phyloP scores from a whole-genome alignment of 768 basidiomycete species.

The Boletus rex-veris region DNA sequence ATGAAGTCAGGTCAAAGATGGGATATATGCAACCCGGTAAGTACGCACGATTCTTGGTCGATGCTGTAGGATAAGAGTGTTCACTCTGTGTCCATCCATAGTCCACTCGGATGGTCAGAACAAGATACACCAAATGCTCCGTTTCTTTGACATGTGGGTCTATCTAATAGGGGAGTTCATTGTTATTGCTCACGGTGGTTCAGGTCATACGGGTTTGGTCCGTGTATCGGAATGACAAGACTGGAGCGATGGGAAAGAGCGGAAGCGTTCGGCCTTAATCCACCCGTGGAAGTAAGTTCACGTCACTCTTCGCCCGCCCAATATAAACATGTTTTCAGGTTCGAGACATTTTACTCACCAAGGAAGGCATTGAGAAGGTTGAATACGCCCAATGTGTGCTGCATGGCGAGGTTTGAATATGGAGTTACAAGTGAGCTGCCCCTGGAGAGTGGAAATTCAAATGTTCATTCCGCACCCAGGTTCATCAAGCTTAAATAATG shows the following conservation, averaged over 20 bases:
- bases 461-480: not conserved
- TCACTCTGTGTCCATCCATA: slow-evolving; percentile 27
- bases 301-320: not conserved
- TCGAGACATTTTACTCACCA: slow-evolving; percentile 69
- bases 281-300: slow-evolving; percentile 66
- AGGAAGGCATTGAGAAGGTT: slow-evolving; percentile 52
- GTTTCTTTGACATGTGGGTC: slow-evolving; percentile 72
- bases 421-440: not conserved
- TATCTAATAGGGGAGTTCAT: not conserved
- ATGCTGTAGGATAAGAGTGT: not conserved
- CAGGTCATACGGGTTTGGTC: slow-evolving; percentile 78
- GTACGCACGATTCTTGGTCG: slow-evolving; percentile 24
- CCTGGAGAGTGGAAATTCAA: not conserved
- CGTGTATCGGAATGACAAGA: slow-evolving; percentile 74
- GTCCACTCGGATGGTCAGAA: slow-evolving; percentile 65
- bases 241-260: slow-evolving; percentile 89
- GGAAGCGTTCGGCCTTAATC: slow-evolving; percentile 68
- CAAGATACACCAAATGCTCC: slow-evolving; percentile 66
- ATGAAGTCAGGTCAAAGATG: slow-evolving; percentile 48
- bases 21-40: slow-evolving; percentile 57
- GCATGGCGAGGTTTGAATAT: slow-evolving; percentile 36
- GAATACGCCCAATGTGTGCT: slow-evolving; percentile 66
- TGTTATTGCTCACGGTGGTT: slow-evolving; percentile 2
- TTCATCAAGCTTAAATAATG: not conserved
- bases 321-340: slow-evolving; percentile 45